A percentile compares a stretch with the other conserved stretches of the same genome.
Conservation (phyloP, 495 filamentous ascomycete genomes). For the Aspergillus kassunensis region DNA sequence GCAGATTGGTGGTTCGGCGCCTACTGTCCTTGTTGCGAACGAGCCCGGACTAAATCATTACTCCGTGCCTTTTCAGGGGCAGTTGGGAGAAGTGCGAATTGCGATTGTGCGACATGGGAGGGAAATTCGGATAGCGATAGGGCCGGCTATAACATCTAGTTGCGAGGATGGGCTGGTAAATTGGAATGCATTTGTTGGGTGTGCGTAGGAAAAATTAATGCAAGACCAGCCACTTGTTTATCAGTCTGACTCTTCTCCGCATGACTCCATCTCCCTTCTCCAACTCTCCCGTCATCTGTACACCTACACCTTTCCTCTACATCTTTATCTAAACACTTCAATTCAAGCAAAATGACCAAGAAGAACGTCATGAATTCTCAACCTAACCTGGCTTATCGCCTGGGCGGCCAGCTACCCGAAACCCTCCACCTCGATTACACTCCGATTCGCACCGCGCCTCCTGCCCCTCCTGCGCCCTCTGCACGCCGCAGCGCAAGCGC, state of each 20-base stretch:
- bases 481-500: background rate
- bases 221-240: background rate
- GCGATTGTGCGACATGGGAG: slow-evolving; percentile 38
- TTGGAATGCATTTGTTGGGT: slow-evolving; percentile 44
- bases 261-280: slow-evolving; percentile 2
- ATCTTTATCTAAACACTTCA: background rate
- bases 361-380: slow-evolving; percentile 16
- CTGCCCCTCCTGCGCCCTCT: background rate
- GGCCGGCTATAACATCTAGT: slow-evolving; percentile 45
- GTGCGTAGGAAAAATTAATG: too few species aligned
- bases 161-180: slow-evolving; percentile 50
- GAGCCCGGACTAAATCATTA: slow-evolving; percentile 48
- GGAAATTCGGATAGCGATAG: slow-evolving; percentile 26
- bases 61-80: slow-evolving; percentile 48
- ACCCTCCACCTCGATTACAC: slow-evolving; percentile 6
- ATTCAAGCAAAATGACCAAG: slow-evolving; percentile 19
- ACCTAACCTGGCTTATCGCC: slow-evolving; percentile 22
- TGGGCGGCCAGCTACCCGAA: slow-evolving; percentile 17
- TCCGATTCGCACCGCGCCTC: background rate
- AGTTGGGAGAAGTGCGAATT: slow-evolving; percentile 49
- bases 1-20: slow-evolving; percentile 43
- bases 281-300: slow-evolving; percentile 6
- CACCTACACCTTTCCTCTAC: background rate
- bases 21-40: slow-evolving; percentile 35
- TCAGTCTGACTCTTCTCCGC: slow-evolving; percentile 1